Conservation (phyloP, 2,329 filamentous ascomycete species). For the Drechslerella coelobrocha region DNA sequence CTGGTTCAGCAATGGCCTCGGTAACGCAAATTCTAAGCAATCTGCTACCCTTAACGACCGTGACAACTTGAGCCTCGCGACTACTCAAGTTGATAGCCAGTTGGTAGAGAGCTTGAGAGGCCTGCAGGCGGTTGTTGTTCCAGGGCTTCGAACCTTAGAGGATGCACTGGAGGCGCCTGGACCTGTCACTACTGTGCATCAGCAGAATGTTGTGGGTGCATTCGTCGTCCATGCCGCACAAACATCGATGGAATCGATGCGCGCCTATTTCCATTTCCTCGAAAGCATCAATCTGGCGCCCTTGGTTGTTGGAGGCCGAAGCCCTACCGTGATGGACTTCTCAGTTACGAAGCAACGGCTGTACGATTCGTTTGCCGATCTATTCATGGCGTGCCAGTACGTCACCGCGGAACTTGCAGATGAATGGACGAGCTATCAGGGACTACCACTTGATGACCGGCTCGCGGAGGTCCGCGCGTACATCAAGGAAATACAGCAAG, state of each 20-base stretch:
- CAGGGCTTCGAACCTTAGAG: constrained; percentile 83
- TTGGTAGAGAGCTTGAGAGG: constrained; percentile 85
- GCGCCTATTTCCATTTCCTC: constrained; percentile 85
- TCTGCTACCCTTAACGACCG: constrained; percentile 87
- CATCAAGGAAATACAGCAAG: constrained; percentile 77
- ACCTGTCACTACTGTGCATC: constrained; percentile 78
- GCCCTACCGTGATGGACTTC: constrained; percentile 85
- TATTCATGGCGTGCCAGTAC: constrained; percentile 84
- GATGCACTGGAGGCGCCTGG: constrained; percentile 79
- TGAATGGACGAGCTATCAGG: constrained; percentile 92
- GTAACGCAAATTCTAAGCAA: constrained; percentile 72
- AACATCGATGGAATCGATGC: constrained; percentile 85
- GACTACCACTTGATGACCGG: constrained; percentile 85
- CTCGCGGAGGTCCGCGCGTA: constrained; percentile 73
- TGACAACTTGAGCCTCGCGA: constrained; percentile 74
- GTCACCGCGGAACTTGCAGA: constrained; percentile 91
- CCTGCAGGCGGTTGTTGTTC: constrained; percentile 81
- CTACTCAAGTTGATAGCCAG: constrained; percentile 74
- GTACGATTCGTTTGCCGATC: constrained; percentile 90
- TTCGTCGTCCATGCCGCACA: constrained; percentile 78
- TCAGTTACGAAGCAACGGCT: constrained; percentile 88
- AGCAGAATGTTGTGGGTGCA: constrained; percentile 81
- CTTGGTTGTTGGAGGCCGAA: constrained; percentile 78
- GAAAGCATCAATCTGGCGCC: constrained; percentile 90
- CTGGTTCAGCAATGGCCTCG: constrained; percentile 76